Conservation (phyloP, 805 yeast species). For the Sungouiella thailandica region DNA sequence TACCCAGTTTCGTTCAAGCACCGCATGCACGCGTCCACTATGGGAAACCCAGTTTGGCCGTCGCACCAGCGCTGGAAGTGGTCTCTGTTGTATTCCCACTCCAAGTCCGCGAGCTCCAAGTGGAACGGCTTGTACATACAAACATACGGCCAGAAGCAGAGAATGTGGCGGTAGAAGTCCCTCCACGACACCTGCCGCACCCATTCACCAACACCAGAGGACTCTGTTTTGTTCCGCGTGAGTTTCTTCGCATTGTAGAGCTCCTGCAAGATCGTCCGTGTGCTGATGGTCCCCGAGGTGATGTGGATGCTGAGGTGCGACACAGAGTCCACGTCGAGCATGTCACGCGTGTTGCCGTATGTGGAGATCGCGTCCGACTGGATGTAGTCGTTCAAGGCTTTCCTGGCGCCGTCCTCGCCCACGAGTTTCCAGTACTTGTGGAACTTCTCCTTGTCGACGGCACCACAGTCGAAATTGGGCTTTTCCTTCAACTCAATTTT, state of each 20-base stretch:
- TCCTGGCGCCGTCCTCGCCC: slow-evolving; percentile 32
- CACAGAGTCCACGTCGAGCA: slow-evolving; percentile 23
- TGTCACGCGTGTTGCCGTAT: slow-evolving; percentile 31
- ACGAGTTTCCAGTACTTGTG: slow-evolving; percentile 20
- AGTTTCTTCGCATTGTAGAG: slow-evolving; percentile 21
- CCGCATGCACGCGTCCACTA: slow-evolving; percentile 57
- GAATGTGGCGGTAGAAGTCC: slow-evolving; percentile 49
- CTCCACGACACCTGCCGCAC: slow-evolving; percentile 56
- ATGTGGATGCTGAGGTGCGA: slow-evolving; percentile 45
- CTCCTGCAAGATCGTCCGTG: slow-evolving; percentile 33
- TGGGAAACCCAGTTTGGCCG: slow-evolving; percentile 52
- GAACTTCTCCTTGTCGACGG: slow-evolving; percentile 16
- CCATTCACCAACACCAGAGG: slow-evolving; percentile 38
- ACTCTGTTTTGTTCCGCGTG: slow-evolving; percentile 20
- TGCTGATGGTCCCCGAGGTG: slow-evolving; percentile 42
- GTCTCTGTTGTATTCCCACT: slow-evolving; percentile 39
- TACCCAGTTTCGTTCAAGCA: slow-evolving; percentile 48
- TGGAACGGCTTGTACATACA: slow-evolving; percentile 48
- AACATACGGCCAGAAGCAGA: slow-evolving; percentile 46
- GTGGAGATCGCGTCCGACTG: slow-evolving; percentile 17
- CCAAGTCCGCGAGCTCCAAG: slow-evolving; percentile 35
- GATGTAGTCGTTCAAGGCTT: slow-evolving; percentile 16
- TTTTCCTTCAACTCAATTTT: slow-evolving; percentile 11
- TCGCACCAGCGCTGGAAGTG: slow-evolving; percentile 46
- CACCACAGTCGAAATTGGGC: slow-evolving; percentile 12